Evolutionary conservation across 176 grass and related monocot species (phyloP).

Genomic region (Musa itinerans): DNA sequence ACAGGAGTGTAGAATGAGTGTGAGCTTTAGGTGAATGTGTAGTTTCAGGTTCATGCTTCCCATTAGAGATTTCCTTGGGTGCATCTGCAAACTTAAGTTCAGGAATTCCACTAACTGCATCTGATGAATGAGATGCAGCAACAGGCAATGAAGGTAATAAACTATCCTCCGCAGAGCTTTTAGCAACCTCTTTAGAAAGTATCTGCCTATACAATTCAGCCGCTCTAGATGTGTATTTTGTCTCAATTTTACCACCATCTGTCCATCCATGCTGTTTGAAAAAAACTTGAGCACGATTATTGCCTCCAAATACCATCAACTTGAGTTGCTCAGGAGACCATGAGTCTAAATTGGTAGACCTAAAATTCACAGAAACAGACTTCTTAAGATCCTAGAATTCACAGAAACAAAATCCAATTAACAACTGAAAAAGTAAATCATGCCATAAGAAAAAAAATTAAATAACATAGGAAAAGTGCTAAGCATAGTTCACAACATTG

Average conservation of each 20-base stretch:
- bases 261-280: conserved; percentile 95
- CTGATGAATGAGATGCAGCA: conserved; percentile 29
- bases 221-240: conserved; percentile 90
- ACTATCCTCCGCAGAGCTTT: conserved; percentile 45
- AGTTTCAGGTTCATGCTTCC: conserved; percentile 47
- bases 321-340: conserved; percentile 73
- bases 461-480: too few species aligned
- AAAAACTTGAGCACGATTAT: conserved; percentile 77
- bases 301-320: conserved; percentile 82
- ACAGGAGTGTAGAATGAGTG: conserved; percentile 31
- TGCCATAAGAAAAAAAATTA: too few species aligned
- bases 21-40: conserved; percentile 56
- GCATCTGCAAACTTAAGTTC: conserved; percentile 53
- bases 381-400: conserved; percentile 16
- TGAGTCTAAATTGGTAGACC: conserved; percentile 82
- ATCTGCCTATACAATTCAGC: conserved; percentile 75
- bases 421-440: too few species aligned
- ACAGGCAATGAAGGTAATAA: conserved; percentile 49
- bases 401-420: too few species aligned
- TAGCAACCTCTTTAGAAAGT: conserved; percentile 71
- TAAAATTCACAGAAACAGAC: conserved; percentile 5
- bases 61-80: conserved; percentile 38
- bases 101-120: conserved; percentile 29
- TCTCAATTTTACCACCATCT: conserved; percentile 84
- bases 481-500: too few species aligned